Evolutionary conservation across 345 rosid species (phyloP), one percentile per base, ranked within the genome.

Genomic region (Euphorbia pulcherrima): DNA sequence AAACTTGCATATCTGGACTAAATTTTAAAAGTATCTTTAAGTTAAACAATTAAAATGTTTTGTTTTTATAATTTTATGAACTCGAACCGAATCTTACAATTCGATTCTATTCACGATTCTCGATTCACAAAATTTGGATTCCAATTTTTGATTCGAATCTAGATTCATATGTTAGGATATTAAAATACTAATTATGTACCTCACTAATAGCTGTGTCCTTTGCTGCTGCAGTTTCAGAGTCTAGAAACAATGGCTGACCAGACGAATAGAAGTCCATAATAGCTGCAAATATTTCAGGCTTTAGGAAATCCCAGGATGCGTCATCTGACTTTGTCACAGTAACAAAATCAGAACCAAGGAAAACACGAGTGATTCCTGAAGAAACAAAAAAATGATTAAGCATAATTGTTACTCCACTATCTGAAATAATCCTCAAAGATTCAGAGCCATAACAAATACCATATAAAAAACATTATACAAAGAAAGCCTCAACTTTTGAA

Each of bases 181-280:
- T 14, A 55, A 46, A 21, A 60, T 35, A 47, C 23, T 13, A 57
- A 58, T 50, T 17, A 35, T n/a, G 29, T 27, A 91, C 99, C 79
- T 91, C 97, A 70, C 78, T 76, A 64, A 94, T 85, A 67, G 96
- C 96, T 1, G 97, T 94, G 83, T 89, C 97, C 75, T 79, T 88
- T 58, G 99, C 85, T 56, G 90, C 84, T 21, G 92, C 79, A 77
- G 85, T 72, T 79, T 87, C 72, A 0, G 92, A 74, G 73, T 91
- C 97, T 9, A 85, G 73, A 86, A 94, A 91, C 77, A 94, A 80
- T 60, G 97, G 81, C 77, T 85, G 86, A 30, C 93, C 96, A 71
- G 97, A 91, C 60, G 97, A 84, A 80, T 94, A 91, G 64, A 94
- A 94, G 67, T 94, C 99, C 97, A 88, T 91, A 28, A 94, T 84